phyloP scores from a whole-genome alignment of 495 filamentous ascomycete genomes.

The Tuber melanosporum region DNA sequence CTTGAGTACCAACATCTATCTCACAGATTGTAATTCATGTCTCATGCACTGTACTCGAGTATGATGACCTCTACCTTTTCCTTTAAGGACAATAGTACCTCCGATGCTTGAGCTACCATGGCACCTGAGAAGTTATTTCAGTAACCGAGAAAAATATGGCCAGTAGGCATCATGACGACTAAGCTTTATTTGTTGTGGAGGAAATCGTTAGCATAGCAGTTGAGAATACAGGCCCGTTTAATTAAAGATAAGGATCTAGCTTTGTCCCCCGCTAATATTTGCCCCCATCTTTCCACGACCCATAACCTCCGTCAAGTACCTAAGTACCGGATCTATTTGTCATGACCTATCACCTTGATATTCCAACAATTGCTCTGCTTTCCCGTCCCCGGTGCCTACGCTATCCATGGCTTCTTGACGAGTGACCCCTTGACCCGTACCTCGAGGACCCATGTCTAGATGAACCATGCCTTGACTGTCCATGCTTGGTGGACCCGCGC shows the following conservation, averaged over 20 bases:
- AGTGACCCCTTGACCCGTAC: conserved; percentile 4
- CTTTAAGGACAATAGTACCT: background rate
- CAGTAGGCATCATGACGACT: background rate
- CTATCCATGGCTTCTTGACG: background rate
- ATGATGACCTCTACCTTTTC: background rate
- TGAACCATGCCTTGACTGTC: conserved; percentile 3
- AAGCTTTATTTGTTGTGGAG: background rate
- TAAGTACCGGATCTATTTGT: background rate
- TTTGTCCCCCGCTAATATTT: background rate
- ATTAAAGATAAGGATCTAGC: background rate
- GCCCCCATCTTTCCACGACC: background rate
- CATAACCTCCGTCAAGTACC: background rate
- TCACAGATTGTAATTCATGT: background rate
- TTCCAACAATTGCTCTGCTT: background rate
- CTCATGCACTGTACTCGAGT: background rate
- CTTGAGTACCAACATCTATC: background rate
- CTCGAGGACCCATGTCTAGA: conserved; percentile 7
- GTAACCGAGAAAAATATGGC: background rate
- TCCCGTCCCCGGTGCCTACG: conserved; percentile 8
- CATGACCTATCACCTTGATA: conserved; percentile 8
- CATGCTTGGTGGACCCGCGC: background rate
- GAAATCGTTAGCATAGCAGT: background rate
- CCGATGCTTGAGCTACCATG: background rate
- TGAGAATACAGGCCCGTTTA: background rate
- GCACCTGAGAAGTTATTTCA: background rate